Conservation (phyloP, 441 rosid species). For the Gossypium laxum region DNA sequence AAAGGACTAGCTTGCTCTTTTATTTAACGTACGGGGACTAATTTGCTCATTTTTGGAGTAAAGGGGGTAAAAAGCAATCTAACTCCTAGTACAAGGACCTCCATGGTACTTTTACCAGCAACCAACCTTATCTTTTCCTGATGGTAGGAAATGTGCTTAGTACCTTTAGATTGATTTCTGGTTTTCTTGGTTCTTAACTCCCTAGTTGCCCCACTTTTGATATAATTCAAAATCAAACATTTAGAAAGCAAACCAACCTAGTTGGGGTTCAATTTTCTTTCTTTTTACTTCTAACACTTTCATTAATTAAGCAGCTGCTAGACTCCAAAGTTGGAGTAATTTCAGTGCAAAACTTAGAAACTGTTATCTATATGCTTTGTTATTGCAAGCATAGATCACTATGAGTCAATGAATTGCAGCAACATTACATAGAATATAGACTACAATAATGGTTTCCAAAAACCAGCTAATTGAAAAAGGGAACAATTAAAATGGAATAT, state of each 20-base stretch:
- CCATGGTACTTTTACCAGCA: not conserved
- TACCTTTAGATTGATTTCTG: not conserved
- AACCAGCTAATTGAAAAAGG: not conserved
- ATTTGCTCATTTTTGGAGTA: no score
- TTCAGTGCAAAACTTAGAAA: not conserved
- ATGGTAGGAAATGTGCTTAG: not conserved
- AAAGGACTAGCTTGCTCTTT: no score
- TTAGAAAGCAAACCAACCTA: not conserved
- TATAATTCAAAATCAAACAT: not conserved
- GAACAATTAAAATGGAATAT: slow-evolving; percentile 1
- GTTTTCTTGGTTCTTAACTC: not conserved
- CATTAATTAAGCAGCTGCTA: not conserved
- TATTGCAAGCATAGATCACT: not conserved
- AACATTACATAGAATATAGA: not conserved
- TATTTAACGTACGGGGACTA: no score
- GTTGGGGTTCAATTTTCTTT: not conserved
- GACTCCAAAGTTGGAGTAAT: not conserved
- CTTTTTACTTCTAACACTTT: not conserved
- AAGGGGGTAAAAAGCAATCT: no score
- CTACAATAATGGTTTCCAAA: not conserved
- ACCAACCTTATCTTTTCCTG: slow-evolving; percentile 24
- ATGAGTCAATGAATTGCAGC: not conserved
- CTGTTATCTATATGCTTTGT: not conserved
- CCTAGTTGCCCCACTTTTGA: not conserved
- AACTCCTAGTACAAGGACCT: no score